Evolutionary conservation across 805 yeast genomes (phyloP).

Genomic region (Saccharomycopsis sp.): DNA sequence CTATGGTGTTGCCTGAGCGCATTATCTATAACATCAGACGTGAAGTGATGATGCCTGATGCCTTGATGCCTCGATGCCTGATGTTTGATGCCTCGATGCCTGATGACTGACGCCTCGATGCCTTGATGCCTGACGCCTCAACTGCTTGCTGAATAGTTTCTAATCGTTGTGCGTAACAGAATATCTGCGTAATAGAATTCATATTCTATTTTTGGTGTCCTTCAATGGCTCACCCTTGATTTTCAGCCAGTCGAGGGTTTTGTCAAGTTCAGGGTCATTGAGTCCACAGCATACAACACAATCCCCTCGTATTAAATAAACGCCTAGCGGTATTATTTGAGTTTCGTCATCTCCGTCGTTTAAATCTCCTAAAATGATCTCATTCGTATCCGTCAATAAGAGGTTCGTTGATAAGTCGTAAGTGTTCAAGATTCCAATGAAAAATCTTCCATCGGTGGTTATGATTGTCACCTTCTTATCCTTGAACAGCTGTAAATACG

Average conservation of each 20-base stretch:
- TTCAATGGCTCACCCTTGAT: conserved; percentile 8
- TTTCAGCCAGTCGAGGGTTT: conserved; percentile 30
- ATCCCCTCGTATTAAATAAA: conserved; percentile 39
- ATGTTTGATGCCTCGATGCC: too few relatives aligned
- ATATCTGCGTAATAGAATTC: background rate
- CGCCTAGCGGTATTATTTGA: conserved; percentile 33
- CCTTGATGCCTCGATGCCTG: too few relatives aligned
- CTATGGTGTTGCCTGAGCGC: too few relatives aligned
- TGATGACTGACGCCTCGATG: too few relatives aligned
- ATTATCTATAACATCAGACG: too few relatives aligned
- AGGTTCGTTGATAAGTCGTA: conserved; percentile 39
- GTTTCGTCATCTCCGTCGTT: conserved; percentile 27
- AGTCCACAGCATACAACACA: conserved; percentile 40
- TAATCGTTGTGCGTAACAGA: background rate
- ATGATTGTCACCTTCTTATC: conserved; percentile 27
- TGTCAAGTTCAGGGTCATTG: conserved; percentile 29
- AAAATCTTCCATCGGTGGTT: conserved; percentile 32
- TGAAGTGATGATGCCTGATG: too few relatives aligned
- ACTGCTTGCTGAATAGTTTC: background rate
- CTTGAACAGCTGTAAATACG: conserved; percentile 13
- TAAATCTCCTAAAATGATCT: conserved; percentile 28
- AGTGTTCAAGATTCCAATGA: conserved; percentile 25
- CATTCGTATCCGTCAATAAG: conserved; percentile 33
- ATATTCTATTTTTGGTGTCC: conserved; percentile 1
- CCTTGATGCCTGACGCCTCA: too few relatives aligned